Base-by-base conservation (phyloP, 371 early-diverging fungal genomes). In the Dichotomocladium elegans region DNA sequence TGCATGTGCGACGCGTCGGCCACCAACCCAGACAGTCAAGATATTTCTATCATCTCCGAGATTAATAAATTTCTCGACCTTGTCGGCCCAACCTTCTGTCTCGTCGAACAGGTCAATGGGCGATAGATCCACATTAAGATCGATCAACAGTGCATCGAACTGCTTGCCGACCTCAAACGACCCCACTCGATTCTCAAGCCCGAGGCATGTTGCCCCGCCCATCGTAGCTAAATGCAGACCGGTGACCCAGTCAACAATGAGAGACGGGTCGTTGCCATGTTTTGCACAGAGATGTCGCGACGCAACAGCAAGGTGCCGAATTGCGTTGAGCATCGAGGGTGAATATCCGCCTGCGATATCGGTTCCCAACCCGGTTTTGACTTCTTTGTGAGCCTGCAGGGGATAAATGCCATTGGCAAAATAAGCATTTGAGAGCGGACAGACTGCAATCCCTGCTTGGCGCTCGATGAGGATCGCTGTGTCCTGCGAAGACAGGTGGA, bases 331-430 rank as follows among this genome's bases (percentile, higher is more conserved):
- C 42, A 88, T 77, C 15, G 72, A 72, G 4, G 83, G 81, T 11
- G 70, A 47, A 60, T 78, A 85, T 14, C 89, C 89, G 34, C 86
- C 89, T 25, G 83, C 70, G 7, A 84, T 82, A 53, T 88, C 89
- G 9, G 86, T 88, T 31, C 89, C 89, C 48, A 88, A 63, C 1
- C 85, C 85, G 6, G 81, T 76, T 33, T 65, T 65, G 19, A 82
- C 47, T 30, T 57, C 46, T n/a, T 80, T 22, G 50, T 82, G 53
- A 29, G 63, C 55, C 3, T 83, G 66, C 30, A 34, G 21, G 3
- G 55, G 55, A 21, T 47, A 55, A 2, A 55, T 22, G 19, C 55
- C 87, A 47, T 76, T 73, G 41, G 65, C 57, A 27, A 88, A 68
- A 8, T 70, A 65, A 56, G 83, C 84, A 70, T 88, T 88, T 46